Evolutionary conservation across 2,329 filamentous ascomycete species (phyloP).

Genomic region (Cladosporium sp.): DNA sequence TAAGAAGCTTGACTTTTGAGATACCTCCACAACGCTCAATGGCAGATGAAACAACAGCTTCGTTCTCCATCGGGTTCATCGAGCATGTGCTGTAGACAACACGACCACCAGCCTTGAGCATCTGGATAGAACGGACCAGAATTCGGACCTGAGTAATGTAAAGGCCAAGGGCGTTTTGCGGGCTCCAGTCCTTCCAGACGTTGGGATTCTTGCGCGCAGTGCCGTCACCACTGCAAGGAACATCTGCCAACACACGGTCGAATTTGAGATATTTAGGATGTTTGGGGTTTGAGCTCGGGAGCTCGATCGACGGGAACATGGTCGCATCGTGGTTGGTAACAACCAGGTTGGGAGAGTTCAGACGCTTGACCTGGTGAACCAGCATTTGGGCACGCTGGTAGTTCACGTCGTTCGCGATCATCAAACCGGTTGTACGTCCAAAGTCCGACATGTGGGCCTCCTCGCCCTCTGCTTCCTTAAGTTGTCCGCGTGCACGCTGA

Average conservation of each 20-base stretch:
- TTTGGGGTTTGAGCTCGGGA: constrained; percentile 58
- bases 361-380: constrained; percentile 93
- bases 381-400: constrained; percentile 97
- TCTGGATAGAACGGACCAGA: constrained; percentile 83
- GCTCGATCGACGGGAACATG: constrained; percentile 85
- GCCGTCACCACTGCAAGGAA: constrained; percentile 94
- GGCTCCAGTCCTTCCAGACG: constrained; percentile 93
- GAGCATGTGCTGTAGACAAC: constrained; percentile 98
- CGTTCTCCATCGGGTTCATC: constrained; percentile 97
- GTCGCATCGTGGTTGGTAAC: constrained; percentile 98
- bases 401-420: constrained; percentile 94
- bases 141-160: constrained; percentile 86
- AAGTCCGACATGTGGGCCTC: constrained; percentile 61
- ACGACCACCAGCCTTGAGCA: constrained; percentile 90
- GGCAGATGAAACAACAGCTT: constrained; percentile 82
- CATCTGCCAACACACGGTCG: constrained; percentile 91
- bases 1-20: constrained; percentile 75
- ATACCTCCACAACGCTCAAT: constrained; percentile 85
- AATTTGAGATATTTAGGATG: constrained; percentile 79
- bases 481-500: constrained; percentile 49
- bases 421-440: constrained; percentile 81
- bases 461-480: constrained; percentile 25
- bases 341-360: constrained; percentile 93
- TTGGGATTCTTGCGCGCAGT: constrained; percentile 89
- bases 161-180: constrained; percentile 79